These are phyloP conservation scores for Boletellus sp. DNA, from an alignment of 768 basidiomycete species.

Conservation along the genomic window DNA sequence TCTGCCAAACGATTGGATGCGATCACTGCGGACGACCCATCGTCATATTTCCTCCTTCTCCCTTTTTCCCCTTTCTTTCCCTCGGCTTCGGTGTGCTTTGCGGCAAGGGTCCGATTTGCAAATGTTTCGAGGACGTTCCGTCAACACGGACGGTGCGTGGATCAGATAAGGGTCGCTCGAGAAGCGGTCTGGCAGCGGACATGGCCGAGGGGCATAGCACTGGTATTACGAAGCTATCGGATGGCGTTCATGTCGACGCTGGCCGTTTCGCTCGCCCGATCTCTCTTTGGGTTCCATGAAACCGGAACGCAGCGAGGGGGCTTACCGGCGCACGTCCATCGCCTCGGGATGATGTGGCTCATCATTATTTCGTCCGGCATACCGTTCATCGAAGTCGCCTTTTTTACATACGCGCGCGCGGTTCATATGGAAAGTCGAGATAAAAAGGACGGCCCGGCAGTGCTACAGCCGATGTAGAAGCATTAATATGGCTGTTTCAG, in stretches of 20 bases:
- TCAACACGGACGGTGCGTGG: conserved; percentile 31
- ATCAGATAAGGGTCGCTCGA: conserved; percentile 31
- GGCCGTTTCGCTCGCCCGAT: background rate
- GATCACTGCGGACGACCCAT: conserved; percentile 39
- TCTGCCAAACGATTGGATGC: no score
- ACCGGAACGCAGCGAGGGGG: conserved; percentile 46
- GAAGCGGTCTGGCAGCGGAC: conserved; percentile 27
- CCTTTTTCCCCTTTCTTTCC: no score
- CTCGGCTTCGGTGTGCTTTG: conserved; percentile 42
- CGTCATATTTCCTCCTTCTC: conserved; percentile 43
- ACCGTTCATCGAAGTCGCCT: conserved; percentile 5
- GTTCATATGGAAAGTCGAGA: background rate
- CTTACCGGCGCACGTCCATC: conserved; percentile 42
- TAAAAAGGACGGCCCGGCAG: conserved; percentile 11
- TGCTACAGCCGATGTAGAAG: conserved; percentile 13
- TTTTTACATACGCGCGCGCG: conserved; percentile 5
- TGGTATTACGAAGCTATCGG: conserved; percentile 27
- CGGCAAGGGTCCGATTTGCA: conserved; percentile 26
- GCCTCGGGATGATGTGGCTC: conserved; percentile 26
- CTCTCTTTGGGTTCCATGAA: conserved; percentile 44
- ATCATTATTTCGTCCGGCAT: conserved; percentile 15
- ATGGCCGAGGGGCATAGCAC: conserved; percentile 27
- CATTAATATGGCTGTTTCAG: conserved; percentile 9
- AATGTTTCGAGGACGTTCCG: conserved; percentile 33
- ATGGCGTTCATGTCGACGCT: conserved; percentile 41